phyloP scores from a whole-genome alignment of 2,329 filamentous ascomycete species.

The Xylaria sp. region DNA sequence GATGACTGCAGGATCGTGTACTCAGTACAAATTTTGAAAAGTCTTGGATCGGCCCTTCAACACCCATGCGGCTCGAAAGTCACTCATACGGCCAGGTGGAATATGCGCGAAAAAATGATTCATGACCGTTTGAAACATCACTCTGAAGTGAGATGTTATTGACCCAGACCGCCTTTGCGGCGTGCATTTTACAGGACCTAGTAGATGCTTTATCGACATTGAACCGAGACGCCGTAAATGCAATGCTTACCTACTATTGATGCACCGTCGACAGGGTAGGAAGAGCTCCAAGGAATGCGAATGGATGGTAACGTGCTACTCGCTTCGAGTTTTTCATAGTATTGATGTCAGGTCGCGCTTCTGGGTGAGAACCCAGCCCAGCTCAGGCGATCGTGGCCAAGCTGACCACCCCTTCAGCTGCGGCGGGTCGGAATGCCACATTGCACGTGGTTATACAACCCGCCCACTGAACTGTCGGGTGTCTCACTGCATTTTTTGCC shows the following conservation, averaged over 20 bases:
- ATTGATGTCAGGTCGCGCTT: conserved; percentile 15
- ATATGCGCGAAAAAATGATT: conserved; percentile 16
- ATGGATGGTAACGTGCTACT: conserved; percentile 20
- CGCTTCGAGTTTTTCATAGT: conserved; percentile 10
- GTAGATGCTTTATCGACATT: conserved; percentile 13
- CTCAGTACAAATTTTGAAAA: background rate
- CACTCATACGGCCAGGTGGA: conserved; percentile 19
- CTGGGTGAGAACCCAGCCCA: conserved; percentile 16
- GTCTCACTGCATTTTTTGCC: conserved; percentile 18
- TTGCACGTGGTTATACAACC: conserved; percentile 27
- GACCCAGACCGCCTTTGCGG: conserved; percentile 20
- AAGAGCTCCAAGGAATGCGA: conserved; percentile 5
- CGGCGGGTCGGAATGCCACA: conserved; percentile 23
- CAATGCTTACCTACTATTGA: conserved; percentile 36
- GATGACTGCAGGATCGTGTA: conserved; percentile 11
- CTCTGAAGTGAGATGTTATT: conserved; percentile 1
- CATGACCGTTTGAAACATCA: background rate
- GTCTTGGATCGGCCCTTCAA: conserved; percentile 7
- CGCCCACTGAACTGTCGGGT: background rate
- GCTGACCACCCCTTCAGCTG: conserved; percentile 35
- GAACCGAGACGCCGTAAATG: conserved; percentile 27
- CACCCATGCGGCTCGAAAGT: conserved; percentile 22
- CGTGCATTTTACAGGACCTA: background rate
- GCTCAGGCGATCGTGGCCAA: conserved; percentile 16
- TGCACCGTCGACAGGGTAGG: conserved; percentile 19